These are phyloP conservation scores for Phytophthora hybrid DNA, from an alignment of 352 stramenopile species.

Conservation along the genomic window DNA sequence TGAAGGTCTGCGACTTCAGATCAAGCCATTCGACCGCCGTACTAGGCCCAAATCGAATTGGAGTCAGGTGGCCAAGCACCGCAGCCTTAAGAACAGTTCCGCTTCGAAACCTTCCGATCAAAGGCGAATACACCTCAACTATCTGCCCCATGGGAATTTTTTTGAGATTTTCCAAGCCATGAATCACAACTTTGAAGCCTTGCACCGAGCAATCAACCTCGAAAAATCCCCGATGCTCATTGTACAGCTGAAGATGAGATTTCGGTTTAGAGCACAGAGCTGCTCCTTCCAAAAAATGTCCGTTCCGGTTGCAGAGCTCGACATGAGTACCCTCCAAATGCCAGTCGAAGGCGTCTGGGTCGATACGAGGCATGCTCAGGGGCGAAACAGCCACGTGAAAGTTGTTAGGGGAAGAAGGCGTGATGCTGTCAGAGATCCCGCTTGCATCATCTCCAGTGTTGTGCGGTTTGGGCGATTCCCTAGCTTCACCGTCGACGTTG, in stretches of 20 bases:
- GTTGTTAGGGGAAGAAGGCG: neutral
- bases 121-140: constrained; percentile 66
- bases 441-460: neutral
- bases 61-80: constrained; percentile 51
- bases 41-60: constrained; percentile 37
- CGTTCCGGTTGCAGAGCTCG: constrained; percentile 49
- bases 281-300: constrained; percentile 57
- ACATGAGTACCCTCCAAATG: constrained; percentile 61
- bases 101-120: constrained; percentile 47
- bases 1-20: constrained; percentile 62
- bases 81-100: constrained; percentile 54
- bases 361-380: constrained; percentile 18
- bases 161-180: constrained; percentile 55
- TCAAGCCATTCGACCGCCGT: constrained; percentile 63
- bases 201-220: constrained; percentile 44
- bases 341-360: constrained; percentile 53
- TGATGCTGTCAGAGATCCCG: neutral
- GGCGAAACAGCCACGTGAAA: neutral
- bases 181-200: constrained; percentile 66
- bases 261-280: constrained; percentile 54
- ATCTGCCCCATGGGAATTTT: constrained; percentile 52
- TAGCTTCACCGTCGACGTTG: neutral
- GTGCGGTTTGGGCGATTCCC: neutral
- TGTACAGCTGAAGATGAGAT: constrained; percentile 60
- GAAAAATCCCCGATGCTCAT: constrained; percentile 61